Base-by-base conservation (phyloP, 345 rosid genomes). In the Microthlaspi erraticum region DNA sequence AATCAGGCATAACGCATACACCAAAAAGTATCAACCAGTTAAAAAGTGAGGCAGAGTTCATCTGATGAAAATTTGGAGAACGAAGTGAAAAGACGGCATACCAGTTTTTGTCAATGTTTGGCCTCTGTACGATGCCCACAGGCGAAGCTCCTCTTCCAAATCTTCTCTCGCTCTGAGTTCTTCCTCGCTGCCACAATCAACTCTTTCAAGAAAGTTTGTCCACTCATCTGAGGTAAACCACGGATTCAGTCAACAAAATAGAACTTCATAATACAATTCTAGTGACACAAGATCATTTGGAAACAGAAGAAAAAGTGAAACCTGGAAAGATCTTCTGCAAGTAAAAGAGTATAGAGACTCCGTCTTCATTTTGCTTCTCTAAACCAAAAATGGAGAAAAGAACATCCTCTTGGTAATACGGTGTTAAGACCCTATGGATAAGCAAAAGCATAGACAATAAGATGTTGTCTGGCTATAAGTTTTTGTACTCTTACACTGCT, bases 71-170 rank as follows among this genome's bases (percentile, higher is more conserved):
- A 66, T 84, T 80, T 63, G 80, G 84, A 56, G 77, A 83, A 33
- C 3, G 14, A 37, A 45, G 38, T 6, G 14, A 17, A 33, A 44
- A 52, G 41, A 12, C 19, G 5, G 62, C 26, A 42, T 83, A 87
- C 96, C 96, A 63, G 96, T 85, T 85, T 80, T 87, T 42, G 93
- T 85, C 75, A 90, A 74, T 49, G 96, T 90, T 73, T 90, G 96
- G 65, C 93, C 96, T 75, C 93, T 79, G 46, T 87, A 87, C 52
- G 93, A 87, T 70, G 89, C 96, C 96, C 96, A 89, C 5, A 81
- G 76, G 62, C 96, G 89, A 81, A 87, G 87, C 51, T 81, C 81
- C 72, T 85, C 86, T 76, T 83, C 83, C 17, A 79, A 56, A 10
- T 78, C 81, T 54, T 81, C 80, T 5, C 10, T 63, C 58, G 39